These are phyloP conservation scores for Penicillium sp. DNA, from an alignment of 2,329 filamentous ascomycete genomes.

Conservation along the genomic window DNA sequence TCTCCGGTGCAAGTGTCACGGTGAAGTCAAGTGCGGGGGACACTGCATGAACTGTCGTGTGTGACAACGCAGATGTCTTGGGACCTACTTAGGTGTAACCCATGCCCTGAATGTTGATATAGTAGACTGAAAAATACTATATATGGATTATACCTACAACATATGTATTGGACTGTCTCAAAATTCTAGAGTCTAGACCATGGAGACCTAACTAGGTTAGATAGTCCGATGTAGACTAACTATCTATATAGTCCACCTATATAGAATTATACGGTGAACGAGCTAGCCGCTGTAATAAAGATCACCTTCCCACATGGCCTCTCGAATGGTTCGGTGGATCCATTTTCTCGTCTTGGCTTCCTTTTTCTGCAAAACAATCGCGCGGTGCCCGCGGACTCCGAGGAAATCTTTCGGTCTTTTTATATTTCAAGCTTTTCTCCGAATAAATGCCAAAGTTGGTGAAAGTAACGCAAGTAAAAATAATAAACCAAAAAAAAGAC, in stretches of 20 bases:
- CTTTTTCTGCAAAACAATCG: constrained; percentile 16
- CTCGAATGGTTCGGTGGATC: not conserved
- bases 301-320: not conserved
- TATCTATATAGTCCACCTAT: not conserved
- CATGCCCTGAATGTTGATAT: no score
- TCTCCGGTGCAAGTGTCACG: not conserved
- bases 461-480: not conserved
- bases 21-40: no score
- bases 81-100: no score
- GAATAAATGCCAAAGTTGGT: constrained; percentile 15
- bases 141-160: not conserved
- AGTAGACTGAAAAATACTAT: not conserved
- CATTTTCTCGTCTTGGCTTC: constrained; percentile 25
- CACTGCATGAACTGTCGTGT: no score
- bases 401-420: not conserved
- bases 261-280: not conserved
- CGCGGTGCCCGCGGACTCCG: constrained; percentile 16
- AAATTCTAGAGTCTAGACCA: not conserved
- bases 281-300: not conserved
- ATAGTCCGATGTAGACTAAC: not conserved
- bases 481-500: not conserved
- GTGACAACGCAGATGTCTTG: not conserved
- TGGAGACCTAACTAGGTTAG: not conserved
- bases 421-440: not conserved
- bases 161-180: not conserved